Conservation (phyloP, 257 asterid species). For the Nicotiana noctiflora region DNA sequence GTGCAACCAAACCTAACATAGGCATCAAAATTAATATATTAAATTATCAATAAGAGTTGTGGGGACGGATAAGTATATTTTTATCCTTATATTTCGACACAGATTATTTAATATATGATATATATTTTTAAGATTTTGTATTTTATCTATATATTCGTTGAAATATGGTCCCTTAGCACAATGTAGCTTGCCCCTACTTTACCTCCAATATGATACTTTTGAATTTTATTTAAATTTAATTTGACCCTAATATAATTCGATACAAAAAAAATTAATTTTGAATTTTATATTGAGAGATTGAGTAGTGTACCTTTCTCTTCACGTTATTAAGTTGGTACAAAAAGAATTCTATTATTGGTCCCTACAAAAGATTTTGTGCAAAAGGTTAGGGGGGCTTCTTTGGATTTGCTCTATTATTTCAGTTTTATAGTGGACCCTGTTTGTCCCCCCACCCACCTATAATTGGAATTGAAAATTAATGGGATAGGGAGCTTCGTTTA, state of each 20-base stretch:
- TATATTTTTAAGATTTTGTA: too few species aligned
- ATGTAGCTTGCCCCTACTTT: too few species aligned
- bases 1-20: neutral
- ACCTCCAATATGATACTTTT: too few species aligned
- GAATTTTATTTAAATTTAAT: too few species aligned
- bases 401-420: constrained; percentile 14
- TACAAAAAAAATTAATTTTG: too few species aligned
- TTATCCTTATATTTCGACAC: too few species aligned
- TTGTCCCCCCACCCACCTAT: neutral
- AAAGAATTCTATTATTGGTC: constrained; percentile 23
- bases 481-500: neutral
- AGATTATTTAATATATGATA: too few species aligned
- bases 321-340: constrained; percentile 16
- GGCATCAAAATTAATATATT: neutral
- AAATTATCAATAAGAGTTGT: too few species aligned
- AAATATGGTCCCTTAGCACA: too few species aligned
- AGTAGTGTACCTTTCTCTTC: constrained; percentile 20
- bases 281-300: neutral
- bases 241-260: accelerated
- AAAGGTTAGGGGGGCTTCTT: constrained; percentile 14
- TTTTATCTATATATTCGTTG: too few species aligned
- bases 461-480: neutral
- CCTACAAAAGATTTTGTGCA: constrained; percentile 39
- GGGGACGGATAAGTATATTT: too few species aligned
- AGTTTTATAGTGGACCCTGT: constrained; percentile 7